Evolutionary conservation across 768 basidiomycete species (phyloP).

Genomic region (Collybia mongolica): DNA sequence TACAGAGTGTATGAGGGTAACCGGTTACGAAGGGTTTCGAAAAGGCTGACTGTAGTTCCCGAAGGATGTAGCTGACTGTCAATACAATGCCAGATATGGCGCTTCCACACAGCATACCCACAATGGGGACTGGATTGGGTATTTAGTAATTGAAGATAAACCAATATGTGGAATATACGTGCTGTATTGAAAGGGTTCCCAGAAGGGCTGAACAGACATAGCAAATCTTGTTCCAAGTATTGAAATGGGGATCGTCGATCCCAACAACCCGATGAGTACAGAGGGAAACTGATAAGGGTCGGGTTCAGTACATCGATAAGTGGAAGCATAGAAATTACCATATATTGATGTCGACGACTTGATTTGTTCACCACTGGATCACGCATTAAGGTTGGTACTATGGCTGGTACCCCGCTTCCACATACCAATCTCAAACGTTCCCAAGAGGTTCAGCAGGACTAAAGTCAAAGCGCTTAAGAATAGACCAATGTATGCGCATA

Average conservation of each 20-base stretch:
- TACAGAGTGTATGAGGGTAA: neutral
- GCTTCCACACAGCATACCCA: conserved; percentile 85
- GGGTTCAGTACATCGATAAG: neutral
- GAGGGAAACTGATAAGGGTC: conserved; percentile 50
- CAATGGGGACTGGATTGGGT: conserved; percentile 59
- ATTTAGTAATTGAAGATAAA: neutral
- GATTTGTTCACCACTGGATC: conserved; percentile 73
- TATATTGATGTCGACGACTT: conserved; percentile 67
- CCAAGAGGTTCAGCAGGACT: conserved; percentile 75
- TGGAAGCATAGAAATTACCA: conserved; percentile 45
- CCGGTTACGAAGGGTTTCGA: neutral
- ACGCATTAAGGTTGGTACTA: neutral
- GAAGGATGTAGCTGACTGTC: conserved; percentile 64
- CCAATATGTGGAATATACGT: conserved; percentile 16
- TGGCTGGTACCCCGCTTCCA: too few relatives aligned
- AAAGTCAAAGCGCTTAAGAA: neutral
- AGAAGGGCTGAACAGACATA: conserved; percentile 77
- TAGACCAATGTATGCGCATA: too few relatives aligned
- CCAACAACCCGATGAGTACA: conserved; percentile 64
- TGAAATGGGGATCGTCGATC: conserved; percentile 79
- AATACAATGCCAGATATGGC: conserved; percentile 79
- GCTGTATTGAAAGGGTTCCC: conserved; percentile 85
- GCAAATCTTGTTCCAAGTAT: conserved; percentile 74
- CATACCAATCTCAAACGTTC: conserved; percentile 73
- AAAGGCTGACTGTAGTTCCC: conserved; percentile 64